These are phyloP conservation scores for Verbena officinalis DNA, from an alignment of 257 asterid species.

Conservation along the genomic window DNA sequence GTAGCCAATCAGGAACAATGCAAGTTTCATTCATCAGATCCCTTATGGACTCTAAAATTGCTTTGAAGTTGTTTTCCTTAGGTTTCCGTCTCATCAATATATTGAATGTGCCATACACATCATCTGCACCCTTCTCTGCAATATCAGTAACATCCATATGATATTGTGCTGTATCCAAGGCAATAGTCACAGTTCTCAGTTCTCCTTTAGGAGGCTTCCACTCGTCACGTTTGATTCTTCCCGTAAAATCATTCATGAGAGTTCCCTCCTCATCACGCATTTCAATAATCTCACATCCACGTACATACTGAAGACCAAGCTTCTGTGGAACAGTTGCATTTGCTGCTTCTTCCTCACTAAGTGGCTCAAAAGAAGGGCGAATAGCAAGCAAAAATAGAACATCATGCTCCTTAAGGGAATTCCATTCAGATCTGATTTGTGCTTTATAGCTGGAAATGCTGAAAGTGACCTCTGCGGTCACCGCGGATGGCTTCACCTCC, in stretches of 20 bases:
- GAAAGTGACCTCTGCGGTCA: slow-evolving; percentile 87
- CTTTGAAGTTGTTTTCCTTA: slow-evolving; percentile 97
- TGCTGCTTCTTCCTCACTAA: slow-evolving; percentile 86
- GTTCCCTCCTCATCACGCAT: slow-evolving; percentile 95
- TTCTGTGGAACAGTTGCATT: slow-evolving; percentile 88
- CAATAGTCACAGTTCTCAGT: slow-evolving; percentile 85
- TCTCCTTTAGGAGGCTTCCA: slow-evolving; percentile 99
- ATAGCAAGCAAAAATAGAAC: slow-evolving; percentile 87
- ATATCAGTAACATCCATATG: slow-evolving; percentile 96
- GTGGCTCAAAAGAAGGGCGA: slow-evolving; percentile 89
- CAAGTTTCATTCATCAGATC: slow-evolving; percentile 99
- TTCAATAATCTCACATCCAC: slow-evolving; percentile 97
- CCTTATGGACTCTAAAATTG: slow-evolving; percentile 95
- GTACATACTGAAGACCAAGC: slow-evolving; percentile 95
- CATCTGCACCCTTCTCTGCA: slow-evolving; percentile 92
- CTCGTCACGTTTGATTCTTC: slow-evolving; percentile 94
- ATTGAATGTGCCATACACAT: slow-evolving; percentile 85
- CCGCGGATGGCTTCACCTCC: slow-evolving; percentile 92
- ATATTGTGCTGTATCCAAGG: slow-evolving; percentile 97
- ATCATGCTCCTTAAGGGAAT: slow-evolving; percentile 95
- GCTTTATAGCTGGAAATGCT: slow-evolving; percentile 94
- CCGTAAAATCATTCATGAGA: slow-evolving; percentile 98
- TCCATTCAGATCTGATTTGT: slow-evolving; percentile 98
- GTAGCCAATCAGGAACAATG: slow-evolving; percentile 97
- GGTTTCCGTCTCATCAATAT: slow-evolving; percentile 98